Conservation (phyloP, 2,329 filamentous ascomycete genomes). For the Curvularia lunata region DNA sequence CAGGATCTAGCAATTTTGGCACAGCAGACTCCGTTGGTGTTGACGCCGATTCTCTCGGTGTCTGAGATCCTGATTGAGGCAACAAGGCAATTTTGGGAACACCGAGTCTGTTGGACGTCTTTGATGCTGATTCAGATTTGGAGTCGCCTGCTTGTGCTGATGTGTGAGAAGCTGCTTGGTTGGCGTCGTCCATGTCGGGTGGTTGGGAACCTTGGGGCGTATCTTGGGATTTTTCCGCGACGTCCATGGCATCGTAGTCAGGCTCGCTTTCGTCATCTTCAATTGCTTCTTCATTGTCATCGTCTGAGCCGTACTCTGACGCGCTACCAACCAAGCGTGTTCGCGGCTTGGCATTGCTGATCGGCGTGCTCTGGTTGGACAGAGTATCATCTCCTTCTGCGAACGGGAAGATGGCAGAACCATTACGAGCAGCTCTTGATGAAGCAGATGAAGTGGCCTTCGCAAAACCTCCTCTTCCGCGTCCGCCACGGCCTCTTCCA, state of each 20-base stretch:
- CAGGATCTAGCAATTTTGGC: slow-evolving; percentile 36
- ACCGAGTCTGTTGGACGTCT: slow-evolving; percentile 15
- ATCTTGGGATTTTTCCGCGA: slow-evolving; percentile 18
- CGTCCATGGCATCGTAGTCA: slow-evolving; percentile 22
- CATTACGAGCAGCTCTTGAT: slow-evolving; percentile 42
- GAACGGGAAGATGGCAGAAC: slow-evolving; percentile 42
- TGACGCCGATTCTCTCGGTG: slow-evolving; percentile 33
- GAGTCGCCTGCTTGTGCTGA: slow-evolving; percentile 13
- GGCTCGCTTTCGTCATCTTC: slow-evolving; percentile 28
- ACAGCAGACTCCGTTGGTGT: slow-evolving; percentile 33
- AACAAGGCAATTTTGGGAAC: slow-evolving; percentile 34
- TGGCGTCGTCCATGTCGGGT: slow-evolving; percentile 20
- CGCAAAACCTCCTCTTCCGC: slow-evolving; percentile 31
- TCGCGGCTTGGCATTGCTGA: slow-evolving; percentile 38
- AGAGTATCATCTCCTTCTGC: slow-evolving; percentile 43
- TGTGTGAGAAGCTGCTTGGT: slow-evolving; percentile 16
- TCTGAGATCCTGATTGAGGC: slow-evolving; percentile 33
- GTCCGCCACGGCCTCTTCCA: slow-evolving; percentile 41
- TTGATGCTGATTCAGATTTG: slow-evolving; percentile 15
- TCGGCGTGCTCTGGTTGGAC: slow-evolving; percentile 45
- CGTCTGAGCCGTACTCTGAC: slow-evolving; percentile 21
- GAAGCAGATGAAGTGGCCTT: slow-evolving; percentile 37
- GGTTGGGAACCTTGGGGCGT: slow-evolving; percentile 30
- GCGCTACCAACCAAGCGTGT: slow-evolving; percentile 30
- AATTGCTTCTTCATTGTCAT: slow-evolving; percentile 23